Percentiles rank a stretch among this genome's conserved stretches.
Evolutionary conservation across 805 yeast genomes (phyloP).

Genomic region (Spathaspora arborariae): DNA sequence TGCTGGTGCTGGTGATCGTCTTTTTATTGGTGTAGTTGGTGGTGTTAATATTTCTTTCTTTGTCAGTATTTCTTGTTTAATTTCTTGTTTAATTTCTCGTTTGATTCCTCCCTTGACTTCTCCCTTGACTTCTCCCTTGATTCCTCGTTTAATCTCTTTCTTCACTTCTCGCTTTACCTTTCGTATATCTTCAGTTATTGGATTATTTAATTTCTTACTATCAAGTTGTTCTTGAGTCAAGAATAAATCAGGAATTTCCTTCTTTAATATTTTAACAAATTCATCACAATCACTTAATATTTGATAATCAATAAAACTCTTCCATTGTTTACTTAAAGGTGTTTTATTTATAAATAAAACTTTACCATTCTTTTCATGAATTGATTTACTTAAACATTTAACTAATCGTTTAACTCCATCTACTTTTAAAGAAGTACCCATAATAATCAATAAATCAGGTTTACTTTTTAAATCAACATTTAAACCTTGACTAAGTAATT

Average conservation of each 20-base stretch:
- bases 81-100: constrained; percentile 4
- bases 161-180: constrained; percentile 2
- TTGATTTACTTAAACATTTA: constrained; percentile 52
- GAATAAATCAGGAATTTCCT: constrained; percentile 59
- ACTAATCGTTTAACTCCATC: constrained; percentile 85
- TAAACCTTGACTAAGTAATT: constrained; percentile 68
- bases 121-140: not conserved
- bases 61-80: constrained; percentile 15
- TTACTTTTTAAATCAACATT: constrained; percentile 57
- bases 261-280: constrained; percentile 59
- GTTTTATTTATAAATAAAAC: constrained; percentile 77
- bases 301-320: constrained; percentile 71
- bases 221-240: constrained; percentile 50
- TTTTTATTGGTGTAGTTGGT: constrained; percentile 31
- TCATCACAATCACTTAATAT: constrained; percentile 76
- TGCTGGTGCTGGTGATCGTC: constrained; percentile 7
- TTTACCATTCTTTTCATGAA: constrained; percentile 71
- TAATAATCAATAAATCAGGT: constrained; percentile 80
- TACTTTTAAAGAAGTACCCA: constrained; percentile 91
- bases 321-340: constrained; percentile 64
- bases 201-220: constrained; percentile 31
- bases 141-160: constrained; percentile 7
- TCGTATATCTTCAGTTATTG: constrained; percentile 1
- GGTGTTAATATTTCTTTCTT: constrained; percentile 22
- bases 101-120: constrained; percentile 4